Percentiles rank a stretch among this genome's conserved stretches.
These are phyloP conservation scores for Blastocystis sp. DNA, from an alignment of 352 stramenopile species.

Conservation along the genomic window DNA sequence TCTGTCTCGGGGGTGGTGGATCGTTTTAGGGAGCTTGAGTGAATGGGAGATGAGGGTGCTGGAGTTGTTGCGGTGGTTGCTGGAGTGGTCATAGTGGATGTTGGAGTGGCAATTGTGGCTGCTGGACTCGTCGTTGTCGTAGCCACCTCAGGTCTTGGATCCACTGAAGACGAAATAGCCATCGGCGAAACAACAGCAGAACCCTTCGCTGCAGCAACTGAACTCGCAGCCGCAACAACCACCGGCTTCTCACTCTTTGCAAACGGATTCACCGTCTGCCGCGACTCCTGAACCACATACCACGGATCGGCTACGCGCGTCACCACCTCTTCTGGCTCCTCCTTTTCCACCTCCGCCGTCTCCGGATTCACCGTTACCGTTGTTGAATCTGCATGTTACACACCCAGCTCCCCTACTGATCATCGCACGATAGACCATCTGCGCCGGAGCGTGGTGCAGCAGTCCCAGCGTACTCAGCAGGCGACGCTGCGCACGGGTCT, in stretches of 20 bases:
- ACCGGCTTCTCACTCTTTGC: background rate
- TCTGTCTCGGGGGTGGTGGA: background rate
- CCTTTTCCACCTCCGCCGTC: background rate
- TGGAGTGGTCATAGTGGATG: background rate
- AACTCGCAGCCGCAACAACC: background rate
- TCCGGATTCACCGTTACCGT: background rate
- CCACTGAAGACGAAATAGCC: too few species aligned
- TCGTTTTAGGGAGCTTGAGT: background rate
- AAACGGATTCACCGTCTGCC: background rate
- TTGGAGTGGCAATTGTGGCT: background rate
- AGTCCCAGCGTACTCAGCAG: background rate
- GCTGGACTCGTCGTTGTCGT: background rate
- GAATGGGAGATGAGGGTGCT: background rate
- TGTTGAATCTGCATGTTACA: background rate
- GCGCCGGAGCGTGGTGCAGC: background rate
- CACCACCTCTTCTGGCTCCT: background rate
- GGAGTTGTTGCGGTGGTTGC: background rate
- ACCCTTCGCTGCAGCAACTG: background rate
- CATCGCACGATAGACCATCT: slow-evolving; percentile 1
- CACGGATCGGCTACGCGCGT: background rate
- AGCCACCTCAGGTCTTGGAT: background rate
- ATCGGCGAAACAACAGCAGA: too few species aligned
- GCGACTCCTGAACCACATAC: background rate
- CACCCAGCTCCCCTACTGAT: background rate
- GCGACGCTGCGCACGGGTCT: background rate